Conservation (phyloP, 1,284 basidiomycete species). For the Microbotryum lychnidis-dioicae region DNA sequence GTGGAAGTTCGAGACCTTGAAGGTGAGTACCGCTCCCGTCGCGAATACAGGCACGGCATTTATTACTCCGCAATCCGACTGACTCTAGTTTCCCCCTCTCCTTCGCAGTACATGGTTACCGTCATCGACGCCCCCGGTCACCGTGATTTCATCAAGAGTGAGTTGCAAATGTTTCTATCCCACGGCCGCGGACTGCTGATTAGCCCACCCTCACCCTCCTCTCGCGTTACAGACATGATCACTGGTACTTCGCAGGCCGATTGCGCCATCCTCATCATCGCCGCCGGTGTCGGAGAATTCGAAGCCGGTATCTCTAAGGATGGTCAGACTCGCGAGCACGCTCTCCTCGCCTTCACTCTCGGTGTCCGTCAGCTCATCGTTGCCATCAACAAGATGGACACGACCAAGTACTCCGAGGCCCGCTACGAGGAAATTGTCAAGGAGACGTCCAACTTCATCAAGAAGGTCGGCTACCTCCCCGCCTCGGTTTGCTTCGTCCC, state of each 20-base stretch:
- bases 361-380: slow-evolving; percentile 99
- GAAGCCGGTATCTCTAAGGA: slow-evolving; percentile 99
- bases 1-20: slow-evolving; percentile 99
- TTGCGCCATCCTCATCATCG: slow-evolving; percentile 99
- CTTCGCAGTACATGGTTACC: slow-evolving; percentile 48
- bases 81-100: slow-evolving; percentile 23
- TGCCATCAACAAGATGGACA: slow-evolving; percentile 99
- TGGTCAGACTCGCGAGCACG: slow-evolving; percentile 99
- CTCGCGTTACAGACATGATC: slow-evolving; percentile 67
- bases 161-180: background rate
- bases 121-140: slow-evolving; percentile 99
- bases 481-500: slow-evolving; percentile 97
- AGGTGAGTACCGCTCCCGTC: slow-evolving; percentile 43
- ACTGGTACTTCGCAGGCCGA: slow-evolving; percentile 99
- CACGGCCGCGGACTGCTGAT: slow-evolving; percentile 12
- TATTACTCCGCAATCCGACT: slow-evolving; percentile 60
- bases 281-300: slow-evolving; percentile 98
- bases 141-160: slow-evolving; percentile 99
- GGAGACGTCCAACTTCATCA: slow-evolving; percentile 98
- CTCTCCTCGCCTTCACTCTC: slow-evolving; percentile 98
- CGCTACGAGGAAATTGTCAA: slow-evolving; percentile 99
- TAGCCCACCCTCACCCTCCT: background rate
- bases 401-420: slow-evolving; percentile 86
- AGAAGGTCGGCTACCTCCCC: slow-evolving; percentile 99
- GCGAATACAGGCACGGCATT: background rate